Evolutionary conservation across 768 basidiomycete species (phyloP), one percentile per base, ranked within the genome.

Genomic region (Hygrophorus pudorinus): DNA sequence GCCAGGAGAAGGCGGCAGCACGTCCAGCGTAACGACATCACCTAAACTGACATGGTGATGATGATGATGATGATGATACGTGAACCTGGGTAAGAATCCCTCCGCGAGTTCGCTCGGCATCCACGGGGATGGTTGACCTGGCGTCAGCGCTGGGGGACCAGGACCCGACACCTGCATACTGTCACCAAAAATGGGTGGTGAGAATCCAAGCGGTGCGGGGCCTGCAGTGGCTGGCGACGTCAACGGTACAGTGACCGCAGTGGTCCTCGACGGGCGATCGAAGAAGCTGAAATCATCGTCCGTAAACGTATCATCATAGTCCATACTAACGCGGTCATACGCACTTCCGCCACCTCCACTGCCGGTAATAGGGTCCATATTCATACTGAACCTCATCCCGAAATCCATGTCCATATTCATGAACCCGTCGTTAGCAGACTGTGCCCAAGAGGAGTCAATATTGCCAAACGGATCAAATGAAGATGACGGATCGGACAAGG

Each of bases 231-330:
- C 60, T 18, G 63, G 61, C 34, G 66, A 54, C 9, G 54, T 51
- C n/a, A 57, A 51, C 14, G 48, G 27, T 40, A 52, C 47, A 43
- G 50, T 35, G 1, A 42, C 47, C 35, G 45, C 31, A 5, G 44
- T 39, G 10, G 35, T 37, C 13, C 45, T 39, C 1, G 72, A 65
- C 0, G 78, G 79, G 18, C 68, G 70, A 55, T 91, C 86, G 56
- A 90, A 92, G 61, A 87, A 91, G 57, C 76, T 82, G 59, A 91
- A 92, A 59, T 92, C 88, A 44, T 89, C 88, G 41, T 92, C 88
- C 0, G 88, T 89, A 53, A 90, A 81, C 1, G 68, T 72, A 16
- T 77, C 73, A 28, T 80, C 78, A 42, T 75, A 75, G 34, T 75
- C 76, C 59, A 71, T 63, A 16, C 47, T 45, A 20, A 28, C 59